Base-by-base conservation (phyloP, 1,139 yeast genomes). In the Debaryomyces sp. region DNA sequence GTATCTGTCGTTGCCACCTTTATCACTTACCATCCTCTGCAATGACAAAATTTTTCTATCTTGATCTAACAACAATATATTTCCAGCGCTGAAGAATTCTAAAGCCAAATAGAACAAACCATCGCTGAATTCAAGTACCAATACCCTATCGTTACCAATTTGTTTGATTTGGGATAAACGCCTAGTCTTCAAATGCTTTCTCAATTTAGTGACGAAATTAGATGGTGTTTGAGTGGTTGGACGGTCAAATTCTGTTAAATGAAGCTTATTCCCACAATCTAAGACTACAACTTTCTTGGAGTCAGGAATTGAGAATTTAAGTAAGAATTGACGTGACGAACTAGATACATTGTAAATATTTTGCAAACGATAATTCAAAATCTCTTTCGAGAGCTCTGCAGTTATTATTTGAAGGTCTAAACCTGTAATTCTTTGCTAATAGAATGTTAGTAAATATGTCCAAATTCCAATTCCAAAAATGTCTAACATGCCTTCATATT, bases 81-180 rank as follows among this genome's bases (percentile, higher is more conserved):
- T 94, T 33, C 99, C 99, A 2, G 97, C 97, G 62, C 97, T 89
- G 71, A 91, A 92, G 59, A 94, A 92, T 63, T 94, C 99, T 51
- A 94, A 69, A 0, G 89, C 96, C 55, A 92, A 72, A 60, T 88
- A 87, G 65, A 71, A 89, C 48, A 82, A 63, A 6, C 96, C 95
- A 57, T 89, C 96, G 46, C 91, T 82, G 66, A 94, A 92, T 50
- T 89, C 84, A 44, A 94, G 65, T 0, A 90, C 96, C 47, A 89
- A 72, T 18, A 90, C 82, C 62, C 99, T 78, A 62, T 91, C 97
- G 57, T 83, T 80, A 1, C 84, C 85, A 10, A 94, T 81, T 54
- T 91, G 96, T 54, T 80, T 81, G 43, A 94, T 73, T 23, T 80
- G 80, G 0, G 95, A 82, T 43, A 94, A 71, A 51, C 98, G 75